Base-by-base conservation (phyloP, 805 yeast genomes). In the Osmozyma mogii region DNA sequence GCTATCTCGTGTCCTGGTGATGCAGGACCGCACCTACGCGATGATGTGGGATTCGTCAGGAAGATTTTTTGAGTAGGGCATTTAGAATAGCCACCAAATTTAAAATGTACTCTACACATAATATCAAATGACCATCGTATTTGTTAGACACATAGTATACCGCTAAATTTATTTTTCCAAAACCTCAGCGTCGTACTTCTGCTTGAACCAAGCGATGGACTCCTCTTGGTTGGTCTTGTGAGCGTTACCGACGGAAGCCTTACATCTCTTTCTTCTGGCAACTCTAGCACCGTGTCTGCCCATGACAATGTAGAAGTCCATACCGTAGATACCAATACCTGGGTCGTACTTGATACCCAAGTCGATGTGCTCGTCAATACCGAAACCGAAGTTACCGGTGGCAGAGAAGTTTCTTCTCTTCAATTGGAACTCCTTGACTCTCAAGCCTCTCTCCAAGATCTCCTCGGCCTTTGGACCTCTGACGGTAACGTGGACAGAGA, bases 341-440 rank as follows among this genome's bases (percentile, higher is more conserved):
- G 98, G 98, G 72, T 92, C 98, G 76, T 92, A 92, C 78, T 92
- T 92, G 82, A 92, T 92, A 78, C 98, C 98, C 69, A 92, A 81
- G 71, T 92, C 98, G 60, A 92, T 92, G 80, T 92, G 98, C 79
- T 92, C 98, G 56, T 84, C 82, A 66, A 92, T 80, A 82, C 98
- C 98, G 81, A 92, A 92, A 78, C 98, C 98, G 61, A 92, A 92
- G 96, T 92, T 92, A 75, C 98, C 98, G 61, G 97, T 89, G 58
- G 77, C 85, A 59, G 96, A 84, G 79, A 92, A 92, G 94, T 92
- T 92, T 70, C 71, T 84, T 64, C 70, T 71, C 65, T 73, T 78
- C 66, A 92, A 83, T 76, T 92, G 97, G 76, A 87, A 92, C 78
- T 92, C 98, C 79, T 89, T 92, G 68, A 92, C 98, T 79, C 92